A percentile compares a stretch with the other conserved stretches of the same genome.
Evolutionary conservation across 345 rosid species (phyloP).

Genomic region (Atalantia buxifolia): DNA sequence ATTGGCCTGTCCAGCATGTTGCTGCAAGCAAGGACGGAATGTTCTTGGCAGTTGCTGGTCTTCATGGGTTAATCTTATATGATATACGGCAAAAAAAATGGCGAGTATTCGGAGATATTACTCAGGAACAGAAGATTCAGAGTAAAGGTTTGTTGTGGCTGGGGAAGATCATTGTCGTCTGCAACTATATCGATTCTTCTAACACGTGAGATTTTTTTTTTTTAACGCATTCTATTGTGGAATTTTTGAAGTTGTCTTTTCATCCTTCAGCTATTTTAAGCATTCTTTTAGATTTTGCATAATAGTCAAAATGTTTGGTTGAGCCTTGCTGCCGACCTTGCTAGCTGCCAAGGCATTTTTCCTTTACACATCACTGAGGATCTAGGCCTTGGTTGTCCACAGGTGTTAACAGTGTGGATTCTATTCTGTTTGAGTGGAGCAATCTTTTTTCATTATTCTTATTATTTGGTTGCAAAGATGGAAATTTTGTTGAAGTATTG

Average conservation of each 20-base stretch:
- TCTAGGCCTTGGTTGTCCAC: not conserved
- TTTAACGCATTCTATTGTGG: constrained; percentile 2
- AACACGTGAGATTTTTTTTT: constrained; percentile 53
- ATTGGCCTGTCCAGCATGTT: constrained; percentile 99
- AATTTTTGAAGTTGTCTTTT: constrained; percentile 3
- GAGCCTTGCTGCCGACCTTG: not conserved
- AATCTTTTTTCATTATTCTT: not conserved
- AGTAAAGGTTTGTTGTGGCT: constrained; percentile 96
- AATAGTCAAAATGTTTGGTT: not conserved
- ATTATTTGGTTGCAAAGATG: not conserved
- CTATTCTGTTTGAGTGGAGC: not conserved
- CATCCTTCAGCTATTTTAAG: not conserved
- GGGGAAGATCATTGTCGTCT: constrained; percentile 88
- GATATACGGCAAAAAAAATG: constrained; percentile 81
- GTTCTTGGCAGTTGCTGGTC: constrained; percentile 94
- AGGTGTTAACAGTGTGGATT: not conserved
- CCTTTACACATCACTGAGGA: not conserved
- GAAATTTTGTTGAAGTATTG: constrained; percentile 11
- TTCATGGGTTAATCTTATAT: constrained; percentile 86
- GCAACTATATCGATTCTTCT: constrained; percentile 80
- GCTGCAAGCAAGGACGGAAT: constrained; percentile 97
- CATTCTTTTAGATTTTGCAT: not conserved
- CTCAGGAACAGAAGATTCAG: constrained; percentile 92
- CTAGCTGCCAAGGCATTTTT: constrained; percentile 1
- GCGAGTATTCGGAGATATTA: constrained; percentile 94